A percentile compares a stretch with the other conserved stretches of the same genome.
phyloP scores from a whole-genome alignment of 164 flowering plant species.

The Magnolia changhungtana region DNA sequence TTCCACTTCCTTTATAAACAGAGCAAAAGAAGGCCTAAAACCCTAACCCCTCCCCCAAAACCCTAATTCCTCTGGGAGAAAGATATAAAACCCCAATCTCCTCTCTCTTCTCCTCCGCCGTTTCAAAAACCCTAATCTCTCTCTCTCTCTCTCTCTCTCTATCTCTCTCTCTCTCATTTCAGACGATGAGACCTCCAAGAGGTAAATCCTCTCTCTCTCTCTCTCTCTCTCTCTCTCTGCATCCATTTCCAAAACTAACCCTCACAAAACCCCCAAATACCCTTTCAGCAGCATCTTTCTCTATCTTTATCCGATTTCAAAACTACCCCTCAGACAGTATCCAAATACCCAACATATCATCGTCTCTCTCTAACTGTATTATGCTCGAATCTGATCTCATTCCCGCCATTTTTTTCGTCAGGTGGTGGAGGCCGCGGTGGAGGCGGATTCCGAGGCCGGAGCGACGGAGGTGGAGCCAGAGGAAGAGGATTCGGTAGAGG shows the following conservation, averaged over 20 bases:
- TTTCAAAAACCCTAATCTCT: background rate
- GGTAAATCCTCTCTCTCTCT: slow-evolving; percentile 7
- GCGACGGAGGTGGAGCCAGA: slow-evolving; percentile 44
- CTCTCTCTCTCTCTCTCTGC: too few species aligned
- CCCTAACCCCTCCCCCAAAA: background rate
- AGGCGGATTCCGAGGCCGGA: slow-evolving; percentile 36
- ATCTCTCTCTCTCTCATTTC: background rate
- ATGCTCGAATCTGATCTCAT: background rate
- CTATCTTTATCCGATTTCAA: background rate
- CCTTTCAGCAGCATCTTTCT: too few species aligned
- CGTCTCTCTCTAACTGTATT: background rate
- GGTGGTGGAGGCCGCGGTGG: slow-evolving; percentile 13
- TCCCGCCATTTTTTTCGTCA: background rate
- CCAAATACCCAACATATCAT: background rate
- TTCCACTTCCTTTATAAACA: too few species aligned
- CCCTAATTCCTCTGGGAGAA: background rate
- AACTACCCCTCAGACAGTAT: background rate
- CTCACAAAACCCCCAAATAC: too few species aligned
- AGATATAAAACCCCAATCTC: background rate
- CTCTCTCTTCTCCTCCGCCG: background rate
- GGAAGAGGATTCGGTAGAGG: slow-evolving; percentile 44
- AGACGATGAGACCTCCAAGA: slow-evolving; percentile 28
- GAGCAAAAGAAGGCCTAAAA: too few species aligned
- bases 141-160: background rate
- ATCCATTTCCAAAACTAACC: too few species aligned